Conservation (phyloP, 2,329 filamentous ascomycete species). For the Trichophyton verrucosum region DNA sequence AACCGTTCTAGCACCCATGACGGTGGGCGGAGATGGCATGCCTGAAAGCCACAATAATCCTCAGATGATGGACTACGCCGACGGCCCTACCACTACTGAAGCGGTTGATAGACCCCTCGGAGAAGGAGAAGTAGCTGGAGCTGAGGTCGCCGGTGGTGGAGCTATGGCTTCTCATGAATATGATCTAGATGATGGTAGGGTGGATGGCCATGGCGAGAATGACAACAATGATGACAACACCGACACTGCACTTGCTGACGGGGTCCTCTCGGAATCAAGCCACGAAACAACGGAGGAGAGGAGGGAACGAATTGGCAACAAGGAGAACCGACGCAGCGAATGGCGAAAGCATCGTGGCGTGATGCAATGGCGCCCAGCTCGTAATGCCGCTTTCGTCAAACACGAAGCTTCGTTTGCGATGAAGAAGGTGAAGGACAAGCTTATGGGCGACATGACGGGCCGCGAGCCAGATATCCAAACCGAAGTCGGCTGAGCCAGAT, state of each 20-base stretch:
- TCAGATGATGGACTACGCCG: background rate
- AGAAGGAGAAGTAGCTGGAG: background rate
- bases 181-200: background rate
- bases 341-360: slow-evolving; percentile 76
- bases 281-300: slow-evolving; percentile 14
- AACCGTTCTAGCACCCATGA: background rate
- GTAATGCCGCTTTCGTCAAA: slow-evolving; percentile 77
- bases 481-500: slow-evolving; percentile 32
- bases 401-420: slow-evolving; percentile 72
- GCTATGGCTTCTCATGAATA: background rate
- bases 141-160: no score
- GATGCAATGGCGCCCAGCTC: slow-evolving; percentile 90
- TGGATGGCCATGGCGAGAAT: slow-evolving; percentile 6
- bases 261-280: slow-evolving; percentile 2
- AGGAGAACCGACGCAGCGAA: slow-evolving; percentile 39
- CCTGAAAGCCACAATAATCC: background rate
- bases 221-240: slow-evolving; percentile 7
- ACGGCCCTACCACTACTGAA: background rate
- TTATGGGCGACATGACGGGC: slow-evolving; percentile 59
- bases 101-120: background rate
- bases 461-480: slow-evolving; percentile 83
- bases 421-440: slow-evolving; percentile 61
- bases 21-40: background rate
- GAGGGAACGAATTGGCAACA: slow-evolving; percentile 19
- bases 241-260: background rate